Conservation (phyloP, 306 rosid genomes). For the Cicer yamashitae region DNA sequence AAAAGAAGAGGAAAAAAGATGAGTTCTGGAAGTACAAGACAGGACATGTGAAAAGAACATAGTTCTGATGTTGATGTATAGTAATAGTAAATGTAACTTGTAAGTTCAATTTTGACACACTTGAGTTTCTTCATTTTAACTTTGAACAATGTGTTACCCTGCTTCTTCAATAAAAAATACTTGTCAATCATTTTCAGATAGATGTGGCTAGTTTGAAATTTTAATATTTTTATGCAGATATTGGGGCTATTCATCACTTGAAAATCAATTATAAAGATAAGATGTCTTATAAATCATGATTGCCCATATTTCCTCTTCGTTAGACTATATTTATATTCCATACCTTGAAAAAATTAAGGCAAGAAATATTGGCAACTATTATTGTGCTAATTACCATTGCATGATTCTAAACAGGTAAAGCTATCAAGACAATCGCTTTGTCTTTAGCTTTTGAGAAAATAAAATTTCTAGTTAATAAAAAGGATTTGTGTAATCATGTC, state of each 20-base stretch:
- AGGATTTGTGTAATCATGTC: no score
- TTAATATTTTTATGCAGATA: neutral
- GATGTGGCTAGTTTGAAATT: conserved; percentile 30
- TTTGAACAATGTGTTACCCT: conserved; percentile 1
- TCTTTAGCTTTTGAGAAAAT: no score
- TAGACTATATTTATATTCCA: no score
- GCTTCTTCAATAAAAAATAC: neutral
- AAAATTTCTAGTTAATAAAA: no score
- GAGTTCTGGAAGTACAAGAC: conserved; percentile 90
- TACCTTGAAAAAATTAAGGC: no score
- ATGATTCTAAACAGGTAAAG: no score
- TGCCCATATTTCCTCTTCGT: no score
- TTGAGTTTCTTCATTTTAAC: conserved; percentile 36
- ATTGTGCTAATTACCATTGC: no score
- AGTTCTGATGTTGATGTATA: conserved; percentile 37
- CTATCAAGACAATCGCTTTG: no score
- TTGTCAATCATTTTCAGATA: neutral
- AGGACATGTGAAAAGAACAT: conserved; percentile 41
- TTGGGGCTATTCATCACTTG: neutral
- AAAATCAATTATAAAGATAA: neutral
- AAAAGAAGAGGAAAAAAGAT: conserved; percentile 75
- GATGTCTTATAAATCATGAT: no score
- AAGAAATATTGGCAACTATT: no score
- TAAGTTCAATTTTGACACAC: conserved; percentile 34
- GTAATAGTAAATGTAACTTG: conserved; percentile 1